phyloP scores from a whole-genome alignment of 2,329 filamentous ascomycete species.

The Fusarium sp. region DNA sequence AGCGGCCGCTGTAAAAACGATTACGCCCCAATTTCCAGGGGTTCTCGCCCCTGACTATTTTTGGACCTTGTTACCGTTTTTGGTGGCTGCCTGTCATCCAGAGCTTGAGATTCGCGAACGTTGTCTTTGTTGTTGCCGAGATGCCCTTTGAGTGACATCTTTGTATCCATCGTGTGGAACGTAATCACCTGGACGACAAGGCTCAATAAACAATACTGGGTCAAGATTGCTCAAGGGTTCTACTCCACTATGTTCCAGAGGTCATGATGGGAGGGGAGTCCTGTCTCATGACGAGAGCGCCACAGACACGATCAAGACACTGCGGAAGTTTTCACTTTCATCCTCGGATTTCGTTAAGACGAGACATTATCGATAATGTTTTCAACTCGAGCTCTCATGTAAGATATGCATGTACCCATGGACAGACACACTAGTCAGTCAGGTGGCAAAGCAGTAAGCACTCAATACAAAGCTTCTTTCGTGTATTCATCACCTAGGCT shows the following conservation, averaged over 20 bases:
- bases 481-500: background rate
- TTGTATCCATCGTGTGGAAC: background rate
- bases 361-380: background rate
- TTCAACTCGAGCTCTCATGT: background rate
- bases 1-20: constrained; percentile 6
- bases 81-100: constrained; percentile 13
- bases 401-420: background rate
- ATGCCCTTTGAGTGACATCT: background rate
- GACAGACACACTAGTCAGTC: background rate
- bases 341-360: background rate
- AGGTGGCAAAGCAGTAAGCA: background rate
- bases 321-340: background rate
- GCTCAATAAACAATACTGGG: background rate
- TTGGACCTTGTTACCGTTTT: constrained; percentile 4
- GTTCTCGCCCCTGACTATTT: constrained; percentile 36
- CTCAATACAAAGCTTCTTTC: background rate
- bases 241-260: background rate
- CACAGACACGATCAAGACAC: background rate
- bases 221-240: background rate
- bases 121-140: background rate
- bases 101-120: constrained; percentile 12
- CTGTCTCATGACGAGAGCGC: background rate
- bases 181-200: background rate
- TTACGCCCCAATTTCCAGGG: constrained; percentile 1
- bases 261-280: background rate